Evolutionary conservation across 140 eudicot genomes (phyloP).

Genomic region (Flaveria floridana): DNA sequence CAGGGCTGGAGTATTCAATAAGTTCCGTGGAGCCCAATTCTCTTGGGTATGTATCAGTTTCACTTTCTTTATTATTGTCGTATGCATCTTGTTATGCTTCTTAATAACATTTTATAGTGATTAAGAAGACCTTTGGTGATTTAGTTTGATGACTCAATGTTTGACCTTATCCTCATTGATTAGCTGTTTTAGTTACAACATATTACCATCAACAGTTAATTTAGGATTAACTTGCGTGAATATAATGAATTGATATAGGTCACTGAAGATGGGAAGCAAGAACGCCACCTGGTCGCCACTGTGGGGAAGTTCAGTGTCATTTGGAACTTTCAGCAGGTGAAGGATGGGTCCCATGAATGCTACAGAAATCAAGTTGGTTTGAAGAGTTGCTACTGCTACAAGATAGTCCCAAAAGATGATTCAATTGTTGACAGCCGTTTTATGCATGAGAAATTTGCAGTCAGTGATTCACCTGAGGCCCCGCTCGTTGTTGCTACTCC

Average conservation of each 20-base stretch:
- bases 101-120: constrained; percentile 15
- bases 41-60: constrained; percentile 71
- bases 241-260: constrained; percentile 41
- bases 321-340: constrained; percentile 90
- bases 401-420: constrained; percentile 75
- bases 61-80: constrained; percentile 12
- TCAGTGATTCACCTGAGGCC: constrained; percentile 81
- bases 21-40: constrained; percentile 86
- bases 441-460: constrained; percentile 91
- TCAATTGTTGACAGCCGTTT: constrained; percentile 86
- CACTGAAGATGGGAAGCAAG: constrained; percentile 89
- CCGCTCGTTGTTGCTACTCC: constrained; percentile 92
- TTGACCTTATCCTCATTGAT: background rate
- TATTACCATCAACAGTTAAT: background rate
- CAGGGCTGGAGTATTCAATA: constrained; percentile 73
- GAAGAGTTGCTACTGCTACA: constrained; percentile 96
- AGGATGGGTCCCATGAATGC: constrained; percentile 78
- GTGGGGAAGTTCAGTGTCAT: constrained; percentile 85
- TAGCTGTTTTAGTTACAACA: background rate
- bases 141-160: background rate
- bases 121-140: background rate
- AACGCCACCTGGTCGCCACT: constrained; percentile 83
- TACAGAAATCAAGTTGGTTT: constrained; percentile 70
- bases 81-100: constrained; percentile 7
- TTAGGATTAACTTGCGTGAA: constrained; percentile 2